Percentiles rank a stretch among this genome's conserved stretches.
Evolutionary conservation across 2,329 filamentous ascomycete species (phyloP).

Genomic region (Aspergillus pseudoterreus): DNA sequence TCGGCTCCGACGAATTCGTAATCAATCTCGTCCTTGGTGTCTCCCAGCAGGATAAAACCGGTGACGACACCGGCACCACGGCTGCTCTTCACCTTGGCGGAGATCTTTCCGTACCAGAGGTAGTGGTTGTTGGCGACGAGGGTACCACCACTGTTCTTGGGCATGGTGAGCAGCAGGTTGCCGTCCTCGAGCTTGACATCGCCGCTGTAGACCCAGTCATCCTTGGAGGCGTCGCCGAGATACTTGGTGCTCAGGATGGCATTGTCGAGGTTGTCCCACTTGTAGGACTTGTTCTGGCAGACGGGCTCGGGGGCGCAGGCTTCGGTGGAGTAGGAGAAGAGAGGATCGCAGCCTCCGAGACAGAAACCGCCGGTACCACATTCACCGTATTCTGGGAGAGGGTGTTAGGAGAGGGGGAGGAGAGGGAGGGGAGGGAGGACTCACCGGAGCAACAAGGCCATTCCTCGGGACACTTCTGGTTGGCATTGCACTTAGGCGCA

Average conservation of each 20-base stretch:
- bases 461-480: constrained; percentile 64
- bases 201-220: constrained; percentile 88
- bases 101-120: constrained; percentile 96
- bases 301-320: constrained; percentile 81
- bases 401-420: constrained; percentile 6
- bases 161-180: constrained; percentile 83
- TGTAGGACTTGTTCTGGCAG: constrained; percentile 71
- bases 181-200: constrained; percentile 60
- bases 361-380: constrained; percentile 95
- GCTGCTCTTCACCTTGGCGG: constrained; percentile 77
- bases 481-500: constrained; percentile 35
- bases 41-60: constrained; percentile 90
- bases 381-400: constrained; percentile 72
- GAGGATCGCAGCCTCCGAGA: constrained; percentile 88
- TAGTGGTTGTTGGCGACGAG: constrained; percentile 80
- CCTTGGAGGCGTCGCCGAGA: constrained; percentile 72
- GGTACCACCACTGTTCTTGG: constrained; percentile 77
- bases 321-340: constrained; percentile 75
- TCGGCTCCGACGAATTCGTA: constrained; percentile 90
- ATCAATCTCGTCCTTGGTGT: constrained; percentile 98
- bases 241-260: constrained; percentile 74
- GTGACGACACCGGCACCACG: constrained; percentile 89
- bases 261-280: constrained; percentile 67
- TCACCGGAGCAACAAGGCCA: constrained; percentile 78
- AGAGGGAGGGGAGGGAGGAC: constrained; percentile 33